A percentile compares a stretch with the other conserved stretches of the same genome.
Evolutionary conservation across 768 basidiomycete species (phyloP).

Genomic region (Boletus sensibilis): DNA sequence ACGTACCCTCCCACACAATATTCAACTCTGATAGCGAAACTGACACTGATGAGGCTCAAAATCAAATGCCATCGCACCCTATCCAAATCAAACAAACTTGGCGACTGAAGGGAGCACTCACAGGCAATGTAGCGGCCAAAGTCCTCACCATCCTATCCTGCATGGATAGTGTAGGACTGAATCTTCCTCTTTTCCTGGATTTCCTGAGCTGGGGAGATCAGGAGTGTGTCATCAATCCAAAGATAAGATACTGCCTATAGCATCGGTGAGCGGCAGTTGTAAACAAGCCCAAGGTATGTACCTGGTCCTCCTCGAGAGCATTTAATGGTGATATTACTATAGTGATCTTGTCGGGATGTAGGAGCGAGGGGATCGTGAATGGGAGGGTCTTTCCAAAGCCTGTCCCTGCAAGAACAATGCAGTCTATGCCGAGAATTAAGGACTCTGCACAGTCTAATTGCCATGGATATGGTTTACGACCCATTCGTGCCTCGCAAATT

Average conservation of each 20-base stretch:
- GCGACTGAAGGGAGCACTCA: neutral
- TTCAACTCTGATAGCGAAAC: neutral
- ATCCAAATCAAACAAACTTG: neutral
- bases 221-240: neutral
- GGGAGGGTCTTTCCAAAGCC: neutral
- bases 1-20: neutral
- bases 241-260: neutral
- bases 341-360: neutral
- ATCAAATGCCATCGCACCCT: neutral
- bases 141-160: neutral
- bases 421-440: neutral
- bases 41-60: neutral
- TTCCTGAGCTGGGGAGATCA: slow-evolving; percentile 1
- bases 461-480: neutral
- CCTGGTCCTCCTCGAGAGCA: neutral
- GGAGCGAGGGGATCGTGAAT: neutral
- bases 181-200: neutral
- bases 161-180: neutral
- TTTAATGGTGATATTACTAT: neutral
- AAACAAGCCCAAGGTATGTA: neutral
- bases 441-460: neutral
- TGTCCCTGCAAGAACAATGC: neutral
- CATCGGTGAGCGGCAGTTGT: neutral
- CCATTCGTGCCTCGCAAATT: no score
- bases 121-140: neutral